Evolutionary conservation across 1,284 basidiomycete genomes (phyloP), one percentile per base, ranked within the genome.

Genomic region (Cutaneotrichosporon mucoides): DNA sequence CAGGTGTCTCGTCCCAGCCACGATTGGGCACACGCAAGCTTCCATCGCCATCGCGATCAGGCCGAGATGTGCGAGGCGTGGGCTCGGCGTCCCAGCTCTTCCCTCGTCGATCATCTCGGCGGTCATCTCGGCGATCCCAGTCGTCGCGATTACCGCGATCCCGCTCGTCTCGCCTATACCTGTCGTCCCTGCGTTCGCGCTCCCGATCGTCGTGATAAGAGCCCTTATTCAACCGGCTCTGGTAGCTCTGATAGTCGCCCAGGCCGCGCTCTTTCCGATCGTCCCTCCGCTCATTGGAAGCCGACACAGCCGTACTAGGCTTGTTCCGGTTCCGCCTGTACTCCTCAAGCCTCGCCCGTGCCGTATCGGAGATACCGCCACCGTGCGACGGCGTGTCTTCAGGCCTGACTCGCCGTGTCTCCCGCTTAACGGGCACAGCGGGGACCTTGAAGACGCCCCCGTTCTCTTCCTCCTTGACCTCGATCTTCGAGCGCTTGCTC

Each of bases 311-410:
- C 8, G 68, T 63, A 2, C 60, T 59, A 0, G 73, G 72, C 62
- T 83, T 86, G 52, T 91, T 89, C 64, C 84, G 79, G 61, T 82
- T 84, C 61, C 81, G 83, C 56, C 88, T 82, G 68, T 89, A 79
- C 61, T 92, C 92, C 56, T 93, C 91, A 36, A 96, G 76, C 61
- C 84, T 79, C 66, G 83, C 82, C 34, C 86, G 81, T 8, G 88
- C 91, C 1, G 81, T 78, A 34, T 91, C 88, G 0, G 89, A 89
- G 36, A 97, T 79, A 10, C 93, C 94, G 50, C 90, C 88, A 1
- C 90, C 88, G 72, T 94, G 90, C n/a, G 92, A 94, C 0, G 93
- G 93, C 0, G 93, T 97, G 66, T 95, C 92, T 66, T 89, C 88
- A 0, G 86, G 89, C 66, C 88, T 81, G 61, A 89, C 86, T 10